Evolutionary conservation across 768 basidiomycete species (phyloP), one percentile per base, ranked within the genome.

Genomic region (Floccularia luteovirens): DNA sequence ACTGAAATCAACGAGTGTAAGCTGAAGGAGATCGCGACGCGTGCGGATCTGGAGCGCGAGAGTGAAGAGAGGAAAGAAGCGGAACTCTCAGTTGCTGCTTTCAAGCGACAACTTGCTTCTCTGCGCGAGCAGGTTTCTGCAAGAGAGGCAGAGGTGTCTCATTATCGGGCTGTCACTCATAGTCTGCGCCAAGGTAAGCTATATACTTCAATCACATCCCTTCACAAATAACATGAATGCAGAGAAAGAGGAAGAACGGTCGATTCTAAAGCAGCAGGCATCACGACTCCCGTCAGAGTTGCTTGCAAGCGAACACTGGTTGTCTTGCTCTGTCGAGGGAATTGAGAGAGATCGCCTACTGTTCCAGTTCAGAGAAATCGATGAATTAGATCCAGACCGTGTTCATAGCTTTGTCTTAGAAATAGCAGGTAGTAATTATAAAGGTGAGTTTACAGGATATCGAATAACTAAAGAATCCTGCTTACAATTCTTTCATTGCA

Each of bases 381-480:
- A 90, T 51, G 63, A 69, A 3, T 47, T 60, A 2, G 73, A 82
- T 33, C 65, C 67, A 2, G 66, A 74, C 6, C 66, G 73, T 22
- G 86, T 89, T 47, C 88, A 79, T 43, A 78, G 72, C 43, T 65
- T 92, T 43, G 79, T 90, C 0, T 56, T 92, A n/a, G 87, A 93
- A 51, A 66, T 88, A 14, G 77, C 81, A 2, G 60, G 61, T 17
- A 59, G 66, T 19, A 61, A 62, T 2, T 90, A 86, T 50, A 74
- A 74, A 67, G 85, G 90, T 90, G 32, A 24, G 70, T 49, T 23
- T 36, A 11, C 33, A 35, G 36, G n/a, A 21, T 13, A 6, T 22
- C 19, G 11, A 4, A 21, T 24, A 14, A 24, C 3, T 36, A 10
- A 25, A 17, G 11, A 4, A 5, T 17, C 17, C 13, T 31, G 6